phyloP scores from a whole-genome alignment of 352 stramenopile genomes.

The Phytopythium mirpurense region DNA sequence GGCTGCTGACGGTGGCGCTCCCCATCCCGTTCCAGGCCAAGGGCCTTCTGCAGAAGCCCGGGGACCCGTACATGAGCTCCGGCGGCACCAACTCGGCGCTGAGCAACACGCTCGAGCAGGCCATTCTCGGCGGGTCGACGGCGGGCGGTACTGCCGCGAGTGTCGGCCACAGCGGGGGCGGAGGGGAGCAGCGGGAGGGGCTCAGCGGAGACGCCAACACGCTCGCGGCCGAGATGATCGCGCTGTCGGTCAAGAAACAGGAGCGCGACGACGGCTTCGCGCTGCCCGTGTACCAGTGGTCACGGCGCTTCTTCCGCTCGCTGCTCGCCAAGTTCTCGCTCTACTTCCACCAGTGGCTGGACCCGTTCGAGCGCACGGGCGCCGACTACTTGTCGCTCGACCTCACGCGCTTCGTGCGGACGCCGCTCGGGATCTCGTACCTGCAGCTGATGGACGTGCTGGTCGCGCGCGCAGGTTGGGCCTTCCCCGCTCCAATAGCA shows the following conservation, averaged over 20 bases:
- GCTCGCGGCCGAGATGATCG: conserved; percentile 76
- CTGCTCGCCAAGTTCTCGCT: conserved; percentile 81
- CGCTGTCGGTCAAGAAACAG: conserved; percentile 62
- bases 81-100: conserved; percentile 23
- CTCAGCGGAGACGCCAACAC: conserved; percentile 27
- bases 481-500: not conserved
- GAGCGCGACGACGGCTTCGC: conserved; percentile 75
- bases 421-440: conserved; percentile 74
- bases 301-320: conserved; percentile 75
- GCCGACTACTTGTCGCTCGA: conserved; percentile 56
- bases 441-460: conserved; percentile 78
- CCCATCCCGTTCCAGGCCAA: conserved; percentile 22
- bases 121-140: conserved; percentile 42
- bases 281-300: conserved; percentile 79
- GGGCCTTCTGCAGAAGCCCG: conserved; percentile 33
- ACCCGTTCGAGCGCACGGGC: conserved; percentile 54
- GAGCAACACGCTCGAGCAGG: conserved; percentile 62
- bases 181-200: not conserved
- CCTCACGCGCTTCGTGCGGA: conserved; percentile 69
- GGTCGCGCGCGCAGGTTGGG: conserved; percentile 59
- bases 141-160: conserved; percentile 5
- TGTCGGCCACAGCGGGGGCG: conserved; percentile 8
- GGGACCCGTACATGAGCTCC: conserved; percentile 40
- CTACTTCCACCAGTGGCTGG: conserved; percentile 78
- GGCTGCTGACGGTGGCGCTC: conserved; percentile 20